These are phyloP conservation scores for Neonectria neomacrospora DNA, from an alignment of 2,329 filamentous ascomycete species.

Conservation along the genomic window DNA sequence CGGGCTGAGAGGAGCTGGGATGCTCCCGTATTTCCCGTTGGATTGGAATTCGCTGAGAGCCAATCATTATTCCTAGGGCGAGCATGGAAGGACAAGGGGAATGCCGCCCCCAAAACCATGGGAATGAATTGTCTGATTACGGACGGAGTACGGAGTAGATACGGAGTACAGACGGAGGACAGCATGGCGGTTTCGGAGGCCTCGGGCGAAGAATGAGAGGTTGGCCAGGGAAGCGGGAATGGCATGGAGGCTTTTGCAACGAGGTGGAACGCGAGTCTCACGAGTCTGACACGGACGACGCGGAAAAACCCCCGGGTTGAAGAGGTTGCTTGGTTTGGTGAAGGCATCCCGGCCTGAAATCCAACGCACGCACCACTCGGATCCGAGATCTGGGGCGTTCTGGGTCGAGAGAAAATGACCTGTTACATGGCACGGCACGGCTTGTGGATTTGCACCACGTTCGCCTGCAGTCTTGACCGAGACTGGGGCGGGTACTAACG, in stretches of 20 bases:
- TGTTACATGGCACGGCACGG: background rate
- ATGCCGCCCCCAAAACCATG: background rate
- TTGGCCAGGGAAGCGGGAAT: background rate
- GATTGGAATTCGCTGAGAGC: background rate
- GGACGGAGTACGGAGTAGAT: no score
- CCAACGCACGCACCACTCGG: background rate
- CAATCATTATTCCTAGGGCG: background rate
- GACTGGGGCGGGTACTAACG: background rate
- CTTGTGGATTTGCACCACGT: background rate
- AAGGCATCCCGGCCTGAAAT: background rate
- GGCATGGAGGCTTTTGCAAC: background rate
- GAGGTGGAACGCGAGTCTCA: background rate
- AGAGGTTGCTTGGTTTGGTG: background rate
- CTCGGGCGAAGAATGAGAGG: background rate
- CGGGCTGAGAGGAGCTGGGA: background rate
- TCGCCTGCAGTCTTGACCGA: background rate
- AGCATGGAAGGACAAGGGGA: background rate
- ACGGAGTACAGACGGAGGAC: no score
- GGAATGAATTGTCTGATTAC: no score
- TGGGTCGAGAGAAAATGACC: background rate
- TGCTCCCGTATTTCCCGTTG: background rate
- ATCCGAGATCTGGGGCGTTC: background rate
- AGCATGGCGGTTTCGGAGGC: background rate
- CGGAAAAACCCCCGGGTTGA: no score
- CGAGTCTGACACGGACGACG: no score